Evolutionary conservation across 495 filamentous ascomycete genomes (phyloP).

Genomic region (Hypoxylon fuscum): DNA sequence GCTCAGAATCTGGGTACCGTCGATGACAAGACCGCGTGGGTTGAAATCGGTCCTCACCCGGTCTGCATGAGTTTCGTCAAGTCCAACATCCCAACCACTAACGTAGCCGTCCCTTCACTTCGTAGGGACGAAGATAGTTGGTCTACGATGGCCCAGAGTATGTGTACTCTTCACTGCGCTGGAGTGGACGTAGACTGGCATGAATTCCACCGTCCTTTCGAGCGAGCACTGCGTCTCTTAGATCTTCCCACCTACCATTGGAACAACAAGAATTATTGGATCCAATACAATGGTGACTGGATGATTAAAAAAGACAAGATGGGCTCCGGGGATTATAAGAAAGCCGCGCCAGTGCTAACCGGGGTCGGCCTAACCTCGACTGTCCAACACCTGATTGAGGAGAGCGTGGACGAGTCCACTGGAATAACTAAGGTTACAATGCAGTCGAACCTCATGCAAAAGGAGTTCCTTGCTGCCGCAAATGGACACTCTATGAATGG

Average conservation of each 20-base stretch:
- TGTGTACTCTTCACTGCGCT: constrained; percentile 51
- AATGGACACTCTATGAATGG: constrained; percentile 69
- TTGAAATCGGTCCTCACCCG: constrained; percentile 67
- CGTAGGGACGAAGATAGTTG: constrained; percentile 52
- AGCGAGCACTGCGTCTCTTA: constrained; percentile 61
- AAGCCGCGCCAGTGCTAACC: background rate
- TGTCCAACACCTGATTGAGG: constrained; percentile 17
- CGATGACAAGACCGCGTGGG: constrained; percentile 46
- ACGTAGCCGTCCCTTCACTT: constrained; percentile 18
- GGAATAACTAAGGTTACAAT: constrained; percentile 48
- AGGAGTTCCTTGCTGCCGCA: constrained; percentile 59
- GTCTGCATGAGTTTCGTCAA: constrained; percentile 65
- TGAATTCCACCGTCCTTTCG: constrained; percentile 67
- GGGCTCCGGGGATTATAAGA: constrained; percentile 54
- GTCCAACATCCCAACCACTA: constrained; percentile 55
- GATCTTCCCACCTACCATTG: constrained; percentile 69
- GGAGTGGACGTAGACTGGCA: constrained; percentile 66
- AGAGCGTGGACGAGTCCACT: constrained; percentile 3
- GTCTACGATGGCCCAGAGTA: constrained; percentile 49
- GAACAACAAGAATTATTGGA: constrained; percentile 76
- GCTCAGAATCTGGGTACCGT: constrained; percentile 46
- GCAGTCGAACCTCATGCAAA: constrained; percentile 64
- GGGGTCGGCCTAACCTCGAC: constrained; percentile 8
- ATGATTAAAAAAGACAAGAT: constrained; percentile 72
- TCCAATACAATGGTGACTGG: constrained; percentile 66